Evolutionary conservation across 2,329 filamentous ascomycete genomes (phyloP), one percentile per base, ranked within the genome.

Genomic region (Chrysoporthe cubensis): DNA sequence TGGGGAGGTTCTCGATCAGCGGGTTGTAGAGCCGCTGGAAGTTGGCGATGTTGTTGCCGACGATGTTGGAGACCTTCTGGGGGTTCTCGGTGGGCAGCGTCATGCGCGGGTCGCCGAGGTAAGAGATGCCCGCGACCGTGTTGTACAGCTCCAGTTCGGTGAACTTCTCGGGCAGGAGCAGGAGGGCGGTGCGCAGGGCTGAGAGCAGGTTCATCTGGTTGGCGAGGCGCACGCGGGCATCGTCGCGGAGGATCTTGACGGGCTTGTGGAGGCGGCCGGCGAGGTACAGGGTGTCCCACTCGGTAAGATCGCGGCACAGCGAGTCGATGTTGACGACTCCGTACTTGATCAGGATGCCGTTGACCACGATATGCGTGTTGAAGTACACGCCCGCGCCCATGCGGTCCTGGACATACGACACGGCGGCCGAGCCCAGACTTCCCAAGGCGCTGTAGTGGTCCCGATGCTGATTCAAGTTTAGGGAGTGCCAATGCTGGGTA

Each of bases 91-190:
- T 93, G 2, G 92, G 91, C 54, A 97, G 85, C 1, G 89, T 84
- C 96, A 99, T 99, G 71, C 96, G 92, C n/a, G 94, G 93, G 76
- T 99, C 96, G 44, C 96, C 96, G 72, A 97, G 88, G 78, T 99
- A 99, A 75, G 92, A 97, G 72, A 99, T 90, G 32, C 92, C 91
- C 0, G 96, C 91, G 70, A 99, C 97, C 26, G 93, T 96, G 73
- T 88, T 91, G 80, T 97, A 99, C 1, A 99, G 84, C 72, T 97
- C 86, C 69, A 89, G 88, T 76, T 99, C 96, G 37, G 91, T 94
- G 78, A 99, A 99, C 2, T 86, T 83, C 0, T 90, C 87, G 0
- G 94, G 94, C 0, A 99, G 85, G 34, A 99, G 87, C 0, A 99
- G 85, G 1, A 99, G 86, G 0, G 96, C 93, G 3, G 94, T 95